Conservation (phyloP, 2,329 filamentous ascomycete species). For the Hypoxylon sp. region DNA sequence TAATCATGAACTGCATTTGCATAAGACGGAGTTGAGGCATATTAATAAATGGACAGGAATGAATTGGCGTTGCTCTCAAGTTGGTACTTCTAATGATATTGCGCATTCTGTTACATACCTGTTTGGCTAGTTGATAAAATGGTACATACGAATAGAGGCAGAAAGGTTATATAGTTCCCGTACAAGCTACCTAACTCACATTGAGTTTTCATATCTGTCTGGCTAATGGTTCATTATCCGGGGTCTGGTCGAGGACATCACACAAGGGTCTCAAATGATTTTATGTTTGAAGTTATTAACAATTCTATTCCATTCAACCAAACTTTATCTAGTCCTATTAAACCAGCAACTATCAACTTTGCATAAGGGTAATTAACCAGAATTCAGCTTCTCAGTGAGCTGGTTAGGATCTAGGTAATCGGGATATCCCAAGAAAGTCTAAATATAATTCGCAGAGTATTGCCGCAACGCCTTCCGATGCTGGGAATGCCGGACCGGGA, state of each 20-base stretch:
- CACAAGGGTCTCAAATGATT: not conserved
- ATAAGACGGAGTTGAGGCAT: conserved; percentile 24
- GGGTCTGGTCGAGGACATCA: not conserved
- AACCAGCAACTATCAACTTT: conserved; percentile 20
- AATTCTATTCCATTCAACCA: conserved; percentile 17
- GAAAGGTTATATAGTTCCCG: not conserved
- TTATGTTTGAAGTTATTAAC: conserved; percentile 13
- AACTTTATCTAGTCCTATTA: conserved; percentile 18
- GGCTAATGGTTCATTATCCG: not conserved
- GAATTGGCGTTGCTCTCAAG: not conserved
- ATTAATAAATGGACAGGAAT: conserved; percentile 4
- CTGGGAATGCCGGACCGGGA: conserved; percentile 28
- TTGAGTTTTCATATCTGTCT: not conserved
- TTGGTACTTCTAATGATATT: not conserved
- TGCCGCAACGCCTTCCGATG: conserved; percentile 38
- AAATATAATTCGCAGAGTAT: conserved; percentile 14
- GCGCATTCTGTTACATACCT: not conserved
- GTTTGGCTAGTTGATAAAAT: not conserved
- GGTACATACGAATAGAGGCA: not conserved
- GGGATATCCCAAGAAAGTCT: conserved; percentile 23
- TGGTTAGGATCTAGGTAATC: conserved; percentile 10
- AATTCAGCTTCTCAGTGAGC: conserved; percentile 6
- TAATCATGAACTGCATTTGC: conserved; percentile 18
- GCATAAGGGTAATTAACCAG: conserved; percentile 11
- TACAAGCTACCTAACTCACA: not conserved